Evolutionary conservation across 2,329 filamentous ascomycete species (phyloP).

Genomic region (Aspergillus flavus): DNA sequence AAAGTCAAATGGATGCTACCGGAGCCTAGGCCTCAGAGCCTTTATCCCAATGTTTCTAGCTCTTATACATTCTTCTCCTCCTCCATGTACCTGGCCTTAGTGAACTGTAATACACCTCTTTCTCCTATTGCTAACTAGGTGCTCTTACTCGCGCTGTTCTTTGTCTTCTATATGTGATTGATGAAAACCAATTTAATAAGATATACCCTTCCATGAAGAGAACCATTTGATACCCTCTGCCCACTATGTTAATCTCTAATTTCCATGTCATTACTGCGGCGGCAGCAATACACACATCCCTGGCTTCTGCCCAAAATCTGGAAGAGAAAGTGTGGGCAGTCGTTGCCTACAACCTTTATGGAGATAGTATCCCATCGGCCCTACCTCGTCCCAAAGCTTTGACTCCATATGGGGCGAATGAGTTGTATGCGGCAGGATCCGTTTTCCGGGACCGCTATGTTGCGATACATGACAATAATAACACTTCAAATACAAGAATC

Average conservation of each 20-base stretch:
- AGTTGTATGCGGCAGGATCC: conserved; percentile 53
- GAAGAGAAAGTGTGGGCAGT: conserved; percentile 48
- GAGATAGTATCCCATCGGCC: conserved; percentile 56
- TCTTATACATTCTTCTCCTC: neutral
- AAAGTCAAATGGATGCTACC: conserved; percentile 5
- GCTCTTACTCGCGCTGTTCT: neutral
- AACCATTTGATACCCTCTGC: neutral
- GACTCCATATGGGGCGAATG: conserved; percentile 58
- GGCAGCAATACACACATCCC: conserved; percentile 20
- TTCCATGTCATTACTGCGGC: conserved; percentile 13
- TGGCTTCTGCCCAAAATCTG: conserved; percentile 29
- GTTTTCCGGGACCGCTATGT: conserved; percentile 59
- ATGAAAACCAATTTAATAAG: too few relatives aligned
- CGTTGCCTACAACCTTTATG: conserved; percentile 57
- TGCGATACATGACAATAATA: conserved; percentile 26
- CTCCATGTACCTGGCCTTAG: neutral
- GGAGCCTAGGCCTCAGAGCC: conserved; percentile 8
- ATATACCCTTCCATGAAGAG: neutral
- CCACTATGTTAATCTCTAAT: conserved; percentile 14
- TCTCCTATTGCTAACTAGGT: neutral
- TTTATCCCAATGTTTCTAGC: neutral
- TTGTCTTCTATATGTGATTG: neutral
- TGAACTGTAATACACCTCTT: neutral
- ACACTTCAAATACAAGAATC: conserved; percentile 40
- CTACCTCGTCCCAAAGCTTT: conserved; percentile 43